Base-by-base conservation (phyloP, 371 early-diverging fungal species). In the Entomophthora muscae region DNA sequence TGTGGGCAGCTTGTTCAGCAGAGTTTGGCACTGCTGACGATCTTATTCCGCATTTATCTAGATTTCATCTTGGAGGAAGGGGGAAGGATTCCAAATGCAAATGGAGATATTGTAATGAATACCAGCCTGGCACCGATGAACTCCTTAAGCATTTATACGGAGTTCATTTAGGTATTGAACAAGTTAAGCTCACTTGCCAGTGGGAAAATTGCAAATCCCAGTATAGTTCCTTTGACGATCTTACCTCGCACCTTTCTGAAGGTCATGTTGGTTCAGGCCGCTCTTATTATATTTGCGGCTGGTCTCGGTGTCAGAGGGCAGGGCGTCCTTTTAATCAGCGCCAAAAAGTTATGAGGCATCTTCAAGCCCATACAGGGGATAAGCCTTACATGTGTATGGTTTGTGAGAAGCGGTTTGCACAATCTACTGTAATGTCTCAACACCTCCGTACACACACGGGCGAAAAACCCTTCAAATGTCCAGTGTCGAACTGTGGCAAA, bases 391-490 rank as follows among this genome's bases (percentile, higher is more conserved):
- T 83, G 64, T 93, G 94, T 67, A 75, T 72, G 24, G 64, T 78
- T 22, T 93, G 93, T 68, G 75, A 76, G 55, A 85, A 85, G 70
- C 73, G 88, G n/a, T 93, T 91, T 70, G 82, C 88, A 12, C 90
- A 90, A 65, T 75, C 83, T 3, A 83, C 78, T 57, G 81, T 85
- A 62, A 84, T 91, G 83, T 78, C 81, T n/a, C 87, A 85, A 64
- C 90, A 89, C 65, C 78, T 83, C 80, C 74, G 86, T 24, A 83
- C 80, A 0, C 93, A 93, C 66, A 90, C 90, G 0, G 92, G 91
- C 21, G 91, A 89, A 70, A 85, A 81, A 61, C 95, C 95, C 0
- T 91, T 80, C 72, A 79, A 78, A 62, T 93, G 93, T 61, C 3
- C 51, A 7, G 51, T 42, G n/a, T 17, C 57, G 12, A 28, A 29